Evolutionary conservation across 1,284 basidiomycete species (phyloP).

Genomic region (Moesziomyces globuligerus): DNA sequence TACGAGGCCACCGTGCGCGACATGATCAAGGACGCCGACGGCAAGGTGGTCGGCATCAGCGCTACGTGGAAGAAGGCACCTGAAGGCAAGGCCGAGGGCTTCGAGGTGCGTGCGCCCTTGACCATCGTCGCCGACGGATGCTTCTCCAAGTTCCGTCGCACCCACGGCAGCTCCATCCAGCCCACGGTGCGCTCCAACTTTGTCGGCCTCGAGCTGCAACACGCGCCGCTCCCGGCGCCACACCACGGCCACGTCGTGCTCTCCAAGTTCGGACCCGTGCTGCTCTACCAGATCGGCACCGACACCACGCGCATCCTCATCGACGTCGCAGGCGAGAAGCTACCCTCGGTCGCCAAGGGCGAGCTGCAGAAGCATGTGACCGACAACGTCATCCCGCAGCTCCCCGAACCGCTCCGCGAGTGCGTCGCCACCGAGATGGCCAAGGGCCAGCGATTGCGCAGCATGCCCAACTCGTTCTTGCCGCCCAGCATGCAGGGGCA

Average conservation of each 20-base stretch:
- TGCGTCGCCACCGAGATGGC: conserved; percentile 53
- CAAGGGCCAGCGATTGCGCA: conserved; percentile 69
- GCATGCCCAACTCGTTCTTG: conserved; percentile 96
- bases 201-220: conserved; percentile 80
- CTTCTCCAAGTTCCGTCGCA: conserved; percentile 82
- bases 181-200: conserved; percentile 79
- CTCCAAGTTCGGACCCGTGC: conserved; percentile 78
- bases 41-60: conserved; percentile 50
- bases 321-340: conserved; percentile 81
- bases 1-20: conserved; percentile 59
- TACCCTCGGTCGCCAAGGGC: conserved; percentile 79
- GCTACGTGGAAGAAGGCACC: conserved; percentile 44
- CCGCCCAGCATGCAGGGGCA: conserved; percentile 84
- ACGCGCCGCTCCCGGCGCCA: conserved; percentile 80
- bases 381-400: conserved; percentile 56
- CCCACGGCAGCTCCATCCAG: conserved; percentile 69
- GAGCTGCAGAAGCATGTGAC: conserved; percentile 62
- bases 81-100: conserved; percentile 19
- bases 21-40: conserved; percentile 46
- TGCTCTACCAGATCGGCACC: conserved; percentile 84
- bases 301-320: conserved; percentile 88
- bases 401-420: conserved; percentile 58
- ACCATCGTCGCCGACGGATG: conserved; percentile 94
- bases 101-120: conserved; percentile 75
- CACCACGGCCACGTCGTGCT: conserved; percentile 87